phyloP scores from a whole-genome alignment of 2,329 filamentous ascomycete genomes.

The Fusarium scirpi region DNA sequence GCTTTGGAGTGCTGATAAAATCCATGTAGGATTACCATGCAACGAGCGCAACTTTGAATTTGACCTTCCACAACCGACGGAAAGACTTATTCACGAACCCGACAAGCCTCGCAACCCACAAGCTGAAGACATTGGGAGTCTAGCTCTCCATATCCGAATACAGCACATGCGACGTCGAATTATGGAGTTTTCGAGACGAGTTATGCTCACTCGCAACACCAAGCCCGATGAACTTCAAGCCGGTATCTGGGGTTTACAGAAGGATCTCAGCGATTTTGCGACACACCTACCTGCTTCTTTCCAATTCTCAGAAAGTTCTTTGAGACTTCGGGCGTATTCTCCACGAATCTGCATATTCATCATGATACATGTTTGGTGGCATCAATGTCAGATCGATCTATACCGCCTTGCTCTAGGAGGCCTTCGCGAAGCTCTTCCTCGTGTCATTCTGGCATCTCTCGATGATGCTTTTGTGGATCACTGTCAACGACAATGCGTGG shows the following conservation, averaged over 20 bases:
- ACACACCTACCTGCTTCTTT: slow-evolving; percentile 66
- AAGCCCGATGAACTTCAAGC: slow-evolving; percentile 58
- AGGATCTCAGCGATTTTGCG: slow-evolving; percentile 65
- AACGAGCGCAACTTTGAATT: slow-evolving; percentile 65
- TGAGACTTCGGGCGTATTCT: slow-evolving; percentile 68
- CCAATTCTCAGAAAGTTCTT: slow-evolving; percentile 68
- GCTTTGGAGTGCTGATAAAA: slow-evolving; percentile 57
- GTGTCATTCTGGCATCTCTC: slow-evolving; percentile 57
- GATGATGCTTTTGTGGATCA: slow-evolving; percentile 62
- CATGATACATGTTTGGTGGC: slow-evolving; percentile 72
- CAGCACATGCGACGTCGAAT: slow-evolving; percentile 67
- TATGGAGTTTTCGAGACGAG: slow-evolving; percentile 64
- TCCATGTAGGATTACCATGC: slow-evolving; percentile 58
- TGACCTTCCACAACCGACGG: slow-evolving; percentile 66
- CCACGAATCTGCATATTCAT: slow-evolving; percentile 68
- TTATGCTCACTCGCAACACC: slow-evolving; percentile 52
- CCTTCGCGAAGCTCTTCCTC: slow-evolving; percentile 63
- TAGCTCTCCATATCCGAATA: slow-evolving; percentile 68
- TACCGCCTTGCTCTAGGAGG: slow-evolving; percentile 66
- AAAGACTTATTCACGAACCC: slow-evolving; percentile 61
- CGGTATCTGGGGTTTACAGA: slow-evolving; percentile 60
- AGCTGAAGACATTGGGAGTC: slow-evolving; percentile 66
- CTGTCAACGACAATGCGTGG: slow-evolving; percentile 64
- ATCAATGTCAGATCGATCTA: slow-evolving; percentile 68
- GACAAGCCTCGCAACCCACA: slow-evolving; percentile 52